phyloP scores from a whole-genome alignment of 2,329 filamentous ascomycete species.

The Trichoderma sp. region DNA sequence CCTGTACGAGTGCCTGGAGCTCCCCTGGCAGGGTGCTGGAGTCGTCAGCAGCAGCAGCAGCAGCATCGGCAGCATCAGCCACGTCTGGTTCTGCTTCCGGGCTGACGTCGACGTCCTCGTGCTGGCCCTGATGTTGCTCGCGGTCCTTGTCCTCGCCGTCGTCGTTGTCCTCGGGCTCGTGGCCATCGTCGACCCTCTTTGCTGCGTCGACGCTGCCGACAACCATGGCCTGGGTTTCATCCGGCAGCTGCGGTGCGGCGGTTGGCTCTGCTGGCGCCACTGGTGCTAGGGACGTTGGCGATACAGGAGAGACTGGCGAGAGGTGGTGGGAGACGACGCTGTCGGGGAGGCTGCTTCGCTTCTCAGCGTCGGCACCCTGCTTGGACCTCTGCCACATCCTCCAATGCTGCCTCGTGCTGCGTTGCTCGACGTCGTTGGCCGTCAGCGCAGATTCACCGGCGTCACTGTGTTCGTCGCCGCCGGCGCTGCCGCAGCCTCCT shows the following conservation, averaged over 20 bases:
- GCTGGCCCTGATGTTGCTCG: neutral
- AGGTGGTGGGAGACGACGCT: neutral
- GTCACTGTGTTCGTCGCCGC: slow-evolving; percentile 12
- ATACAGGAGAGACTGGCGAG: neutral
- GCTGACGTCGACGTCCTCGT: neutral
- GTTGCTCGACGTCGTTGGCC: slow-evolving; percentile 11
- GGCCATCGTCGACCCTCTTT: neutral
- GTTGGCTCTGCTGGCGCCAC: neutral
- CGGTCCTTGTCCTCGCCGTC: neutral
- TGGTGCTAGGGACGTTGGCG: neutral
- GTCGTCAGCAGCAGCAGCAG: neutral
- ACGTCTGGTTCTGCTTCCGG: neutral
- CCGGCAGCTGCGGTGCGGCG: neutral
- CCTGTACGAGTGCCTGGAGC: slow-evolving; percentile 2
- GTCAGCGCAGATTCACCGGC: slow-evolving; percentile 16
- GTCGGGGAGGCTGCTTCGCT: slow-evolving; percentile 9
- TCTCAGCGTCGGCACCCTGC: slow-evolving; percentile 3
- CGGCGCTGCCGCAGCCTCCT: slow-evolving; percentile 15
- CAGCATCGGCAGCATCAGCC: neutral
- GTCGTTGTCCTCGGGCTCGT: neutral
- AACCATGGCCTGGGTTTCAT: neutral
- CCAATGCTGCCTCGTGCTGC: slow-evolving; percentile 15
- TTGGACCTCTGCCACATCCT: neutral
- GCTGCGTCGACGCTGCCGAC: neutral
- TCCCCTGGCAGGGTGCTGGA: slow-evolving; percentile 9